Evolutionary conservation across 306 rosid species (phyloP), one percentile per base, ranked within the genome.

Genomic region (Gynostemma pentaphyllum): DNA sequence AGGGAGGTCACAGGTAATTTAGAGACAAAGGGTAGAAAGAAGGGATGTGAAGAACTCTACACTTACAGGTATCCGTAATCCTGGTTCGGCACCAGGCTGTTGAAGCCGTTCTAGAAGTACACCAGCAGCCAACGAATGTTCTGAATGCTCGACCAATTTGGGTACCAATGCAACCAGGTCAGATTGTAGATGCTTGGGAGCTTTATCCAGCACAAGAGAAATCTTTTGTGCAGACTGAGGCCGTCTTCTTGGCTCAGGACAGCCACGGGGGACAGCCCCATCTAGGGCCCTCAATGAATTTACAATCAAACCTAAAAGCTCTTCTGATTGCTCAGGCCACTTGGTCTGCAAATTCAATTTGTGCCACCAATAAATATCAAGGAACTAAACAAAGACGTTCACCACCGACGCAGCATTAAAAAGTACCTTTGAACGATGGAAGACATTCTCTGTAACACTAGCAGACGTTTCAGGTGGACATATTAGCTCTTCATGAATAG

Each of bases 241-340:
- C 68, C 95, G 80, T 28, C 94, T 82, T 77, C 97, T 85, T 71
- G 99, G 99, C 75, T 94, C 97, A 1, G 95, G 95, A 78, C 95
- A 88, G 66, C 95, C 94, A 80, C 87, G 87, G 4, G 97, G 89
- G 71, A 86, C 97, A 74, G 91, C 94, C 72, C 97, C 95, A 75
- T 88, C 97, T 71, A 94, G 78, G 69, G 97, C 90, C 78, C 95
- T 88, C 71, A 94, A 75, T 9, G 99, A 94, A 67, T 94, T 94
- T 63, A 94, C 94, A 76, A 94, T 94, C 84, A 94, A 80, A 45
- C 99, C 97, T 67, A 94, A 72, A 64, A 94, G 95, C 87, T 94
- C 99, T 86, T 94, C 99, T 44, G 99, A 94, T 71, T 88, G 99
- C 76, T 88, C 97, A 32, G 95, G 99, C 95, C 99, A 94, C 80